These are phyloP conservation scores for Exophiala alcalophila DNA, from an alignment of 2,329 filamentous ascomycete genomes.

Conservation along the genomic window DNA sequence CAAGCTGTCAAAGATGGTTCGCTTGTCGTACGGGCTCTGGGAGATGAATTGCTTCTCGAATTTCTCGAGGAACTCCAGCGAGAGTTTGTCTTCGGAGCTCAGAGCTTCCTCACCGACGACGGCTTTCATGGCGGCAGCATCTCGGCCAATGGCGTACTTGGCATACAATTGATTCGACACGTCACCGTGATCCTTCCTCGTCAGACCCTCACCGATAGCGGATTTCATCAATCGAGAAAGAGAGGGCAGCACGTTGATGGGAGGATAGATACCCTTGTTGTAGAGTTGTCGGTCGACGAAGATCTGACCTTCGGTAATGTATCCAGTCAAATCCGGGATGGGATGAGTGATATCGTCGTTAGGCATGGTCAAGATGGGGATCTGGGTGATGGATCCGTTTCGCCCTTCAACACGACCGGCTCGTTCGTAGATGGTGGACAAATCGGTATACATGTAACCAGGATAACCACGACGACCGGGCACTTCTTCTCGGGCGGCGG, in stretches of 20 bases:
- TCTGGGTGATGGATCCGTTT: constrained; percentile 98
- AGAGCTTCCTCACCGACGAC: constrained; percentile 97
- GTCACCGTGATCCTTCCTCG: constrained; percentile 93
- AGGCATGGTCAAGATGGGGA: constrained; percentile 98
- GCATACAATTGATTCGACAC: constrained; percentile 99
- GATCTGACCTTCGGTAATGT: constrained; percentile 98
- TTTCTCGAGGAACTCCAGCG: constrained; percentile 96
- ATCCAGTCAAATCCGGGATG: constrained; percentile 96
- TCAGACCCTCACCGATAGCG: constrained; percentile 95
- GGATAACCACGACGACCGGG: constrained; percentile 98
- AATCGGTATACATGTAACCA: constrained; percentile 99
- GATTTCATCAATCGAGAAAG: constrained; percentile 99
- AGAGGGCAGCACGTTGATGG: constrained; percentile 96
- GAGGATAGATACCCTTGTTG: constrained; percentile 98
- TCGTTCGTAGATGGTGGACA: constrained; percentile 99
- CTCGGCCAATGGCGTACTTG: constrained; percentile 98
- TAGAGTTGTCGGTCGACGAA: constrained; percentile 89
- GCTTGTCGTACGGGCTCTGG: constrained; percentile 88
- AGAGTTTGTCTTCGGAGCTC: constrained; percentile 94
- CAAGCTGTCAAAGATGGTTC: constrained; percentile 87
- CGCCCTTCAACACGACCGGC: constrained; percentile 95
- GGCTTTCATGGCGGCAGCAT: constrained; percentile 96
- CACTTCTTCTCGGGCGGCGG: constrained; percentile 95
- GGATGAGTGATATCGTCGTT: constrained; percentile 99
- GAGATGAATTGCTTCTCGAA: constrained; percentile 94